Evolutionary conservation across 2,329 filamentous ascomycete genomes (phyloP).

Genomic region (Lasiodiplodia hormozganensis): DNA sequence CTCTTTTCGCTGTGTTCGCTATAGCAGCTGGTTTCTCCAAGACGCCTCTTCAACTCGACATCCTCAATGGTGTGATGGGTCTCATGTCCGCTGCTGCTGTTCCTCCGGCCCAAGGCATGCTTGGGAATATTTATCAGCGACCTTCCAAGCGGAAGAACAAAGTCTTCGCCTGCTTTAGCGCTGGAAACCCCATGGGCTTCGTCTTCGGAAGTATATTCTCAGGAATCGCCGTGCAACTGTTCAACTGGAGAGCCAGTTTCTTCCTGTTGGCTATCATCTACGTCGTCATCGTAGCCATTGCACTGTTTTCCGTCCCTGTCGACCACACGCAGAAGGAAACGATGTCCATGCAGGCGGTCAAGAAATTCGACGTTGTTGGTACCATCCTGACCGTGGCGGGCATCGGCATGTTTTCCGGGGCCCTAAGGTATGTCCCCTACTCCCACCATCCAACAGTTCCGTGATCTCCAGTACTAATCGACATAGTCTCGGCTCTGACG

Average conservation of each 20-base stretch:
- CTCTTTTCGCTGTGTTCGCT: slow-evolving; percentile 63
- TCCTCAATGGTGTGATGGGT: slow-evolving; percentile 69
- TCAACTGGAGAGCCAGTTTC: slow-evolving; percentile 69
- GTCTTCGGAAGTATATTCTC: slow-evolving; percentile 66
- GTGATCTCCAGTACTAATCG: slow-evolving; percentile 22
- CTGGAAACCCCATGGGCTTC: slow-evolving; percentile 64
- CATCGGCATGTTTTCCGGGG: slow-evolving; percentile 69
- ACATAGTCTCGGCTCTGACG: slow-evolving; percentile 57
- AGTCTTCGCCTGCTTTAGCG: slow-evolving; percentile 68
- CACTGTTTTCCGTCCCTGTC: slow-evolving; percentile 67
- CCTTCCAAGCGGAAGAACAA: slow-evolving; percentile 69
- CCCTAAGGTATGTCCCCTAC: slow-evolving; percentile 58
- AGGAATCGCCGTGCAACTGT: slow-evolving; percentile 66
- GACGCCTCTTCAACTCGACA: slow-evolving; percentile 64
- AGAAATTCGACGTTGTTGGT: slow-evolving; percentile 67
- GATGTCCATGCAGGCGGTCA: slow-evolving; percentile 56
- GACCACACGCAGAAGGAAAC: slow-evolving; percentile 57
- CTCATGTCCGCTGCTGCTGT: slow-evolving; percentile 69
- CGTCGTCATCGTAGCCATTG: slow-evolving; percentile 63
- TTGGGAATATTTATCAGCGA: slow-evolving; percentile 68
- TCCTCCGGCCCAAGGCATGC: slow-evolving; percentile 68
- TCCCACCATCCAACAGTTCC: not conserved
- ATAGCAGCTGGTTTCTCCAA: slow-evolving; percentile 67
- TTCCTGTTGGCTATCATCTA: slow-evolving; percentile 70
- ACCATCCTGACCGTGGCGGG: slow-evolving; percentile 68